Base-by-base conservation (phyloP, 257 asterid genomes). In the Plantago major region DNA sequence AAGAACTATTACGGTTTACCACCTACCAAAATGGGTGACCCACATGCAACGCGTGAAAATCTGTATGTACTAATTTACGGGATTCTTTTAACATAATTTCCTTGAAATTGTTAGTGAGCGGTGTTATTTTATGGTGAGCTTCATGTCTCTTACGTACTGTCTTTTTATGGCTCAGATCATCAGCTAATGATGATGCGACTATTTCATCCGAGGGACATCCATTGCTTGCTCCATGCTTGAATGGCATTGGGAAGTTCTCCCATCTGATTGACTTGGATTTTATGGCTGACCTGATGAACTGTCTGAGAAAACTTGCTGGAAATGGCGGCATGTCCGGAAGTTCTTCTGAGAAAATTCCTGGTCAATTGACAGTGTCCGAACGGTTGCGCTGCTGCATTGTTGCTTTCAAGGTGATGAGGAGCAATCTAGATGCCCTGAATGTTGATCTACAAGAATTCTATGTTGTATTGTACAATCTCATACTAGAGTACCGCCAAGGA, bases 371-470 rank as follows among this genome's bases (percentile, higher is more conserved):
- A 22, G 91, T 89, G 51, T 75, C 91, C 9, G 97, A 89, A 69
- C 76, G 96, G 43, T 71, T 93, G 76, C 83, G 83, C 16, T 93
- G 99, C 81, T 93, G 99, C 81, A 84, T 93, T 73, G 90, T 82
- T 51, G 95, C 99, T 60, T 93, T 89, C 55, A 89, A 81, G 80
- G 91, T 93, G 67, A 93, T 89, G 99, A 79, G 76, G 77, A 87
- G 63, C 81, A 89, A 93, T 73, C 84, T 89, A 56, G 99, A 93
- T 70, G 99, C 99, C 55, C 79, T 93, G 59, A 93, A 93, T 73
- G 79, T 93, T 69, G 99, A 93, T 77, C 75, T 93, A 40, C 99
- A 87, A 57, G 95, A 87, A 49, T 93, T 89, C 76, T 87, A 75
- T 77, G 82, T 81, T 72, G 95, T 85, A 65, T 82, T 93, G 47